Base-by-base conservation (phyloP, 83 land plant genomes). In the Larix sibirica region DNA sequence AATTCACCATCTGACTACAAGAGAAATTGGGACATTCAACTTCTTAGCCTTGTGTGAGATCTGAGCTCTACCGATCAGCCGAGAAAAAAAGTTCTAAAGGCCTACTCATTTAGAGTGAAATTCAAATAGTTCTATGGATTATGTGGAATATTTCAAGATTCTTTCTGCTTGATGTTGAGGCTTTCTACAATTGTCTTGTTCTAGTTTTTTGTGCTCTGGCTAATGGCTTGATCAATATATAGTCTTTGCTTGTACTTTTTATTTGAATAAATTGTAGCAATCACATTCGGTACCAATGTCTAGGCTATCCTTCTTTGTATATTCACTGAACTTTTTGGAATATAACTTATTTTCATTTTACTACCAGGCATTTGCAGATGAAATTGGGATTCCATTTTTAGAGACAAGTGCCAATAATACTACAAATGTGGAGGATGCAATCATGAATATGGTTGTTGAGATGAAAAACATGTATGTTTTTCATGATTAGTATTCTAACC, bases 1-100 rank as follows among this genome's bases (percentile, higher is more conserved):
- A 66, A 91, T 97, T 80, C 98, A 97, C 79, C 81, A 97, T 14
- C 99, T 98, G 2, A 95, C 99, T 80, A 98, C 98, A 3, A 95
- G 73, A 79, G 99, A 97, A 83, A 95, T 94, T 84, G 99, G 36
- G 36, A 33, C 36, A 33, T 33, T 33, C 36, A 33, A 33, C 36
- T 33, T 33, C 36, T 33, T 33, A 1, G 36, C 36, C 36, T 33
- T 33, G 36, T 2, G 3, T 33, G 36, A 33, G 2, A 33, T 33
- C 36, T 33, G 3, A 33, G 36, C 2, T 33, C 36, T 1, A 33
- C 36, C 36, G 36, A 33, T 33, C 2, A 33, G 2, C 36, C 36
- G 36, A 33, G 36, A 33, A 12, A 20, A 8, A 73, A 16, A 69
- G 74, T 33, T 3, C 13, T 36, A 69, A 69, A 42, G 56, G n/a